Percentiles rank a stretch among this genome's conserved stretches.
Conservation (phyloP, 2,329 filamentous ascomycete species). For the Penicillium capsulatum region DNA sequence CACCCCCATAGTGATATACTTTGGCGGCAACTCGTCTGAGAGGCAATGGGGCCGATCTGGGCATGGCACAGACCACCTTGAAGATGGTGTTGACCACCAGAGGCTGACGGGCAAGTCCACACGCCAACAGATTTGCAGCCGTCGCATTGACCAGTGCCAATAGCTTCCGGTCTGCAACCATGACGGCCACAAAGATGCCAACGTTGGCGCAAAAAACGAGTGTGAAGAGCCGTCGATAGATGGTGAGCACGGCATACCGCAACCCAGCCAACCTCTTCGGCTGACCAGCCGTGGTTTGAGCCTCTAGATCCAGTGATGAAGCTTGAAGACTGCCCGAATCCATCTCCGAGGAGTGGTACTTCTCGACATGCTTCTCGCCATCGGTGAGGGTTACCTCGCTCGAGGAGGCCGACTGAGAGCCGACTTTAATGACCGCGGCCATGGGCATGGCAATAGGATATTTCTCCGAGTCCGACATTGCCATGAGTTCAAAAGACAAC, state of each 20-base stretch:
- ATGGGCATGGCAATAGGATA: conserved; percentile 8
- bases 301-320: conserved; percentile 27
- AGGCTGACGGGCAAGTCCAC: conserved; percentile 50
- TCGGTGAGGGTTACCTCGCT: conserved; percentile 7
- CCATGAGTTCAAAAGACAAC: conserved; percentile 18
- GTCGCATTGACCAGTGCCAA: conserved; percentile 42
- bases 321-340: not conserved
- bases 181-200: conserved; percentile 34
- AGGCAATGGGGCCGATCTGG: conserved; percentile 44
- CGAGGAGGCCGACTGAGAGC: conserved; percentile 3
- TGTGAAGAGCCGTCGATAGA: conserved; percentile 44
- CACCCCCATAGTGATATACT: conserved; percentile 53
- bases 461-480: conserved; percentile 22
- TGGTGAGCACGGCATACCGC: conserved; percentile 36
- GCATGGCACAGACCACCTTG: conserved; percentile 42
- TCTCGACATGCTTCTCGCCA: conserved; percentile 12
- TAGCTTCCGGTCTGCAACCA: conserved; percentile 35
- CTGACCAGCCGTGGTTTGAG: conserved; percentile 22
- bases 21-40: conserved; percentile 47
- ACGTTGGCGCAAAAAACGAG: conserved; percentile 41
- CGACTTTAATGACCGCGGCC: conserved; percentile 5
- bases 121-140: conserved; percentile 46
- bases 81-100: conserved; percentile 53
- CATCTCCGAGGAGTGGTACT: conserved; percentile 11
- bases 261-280: conserved; percentile 28